A percentile compares a stretch with the other conserved stretches of the same genome.
These are phyloP conservation scores for Colletotrichum endophyticum DNA, from an alignment of 2,329 filamentous ascomycete genomes.

Conservation along the genomic window DNA sequence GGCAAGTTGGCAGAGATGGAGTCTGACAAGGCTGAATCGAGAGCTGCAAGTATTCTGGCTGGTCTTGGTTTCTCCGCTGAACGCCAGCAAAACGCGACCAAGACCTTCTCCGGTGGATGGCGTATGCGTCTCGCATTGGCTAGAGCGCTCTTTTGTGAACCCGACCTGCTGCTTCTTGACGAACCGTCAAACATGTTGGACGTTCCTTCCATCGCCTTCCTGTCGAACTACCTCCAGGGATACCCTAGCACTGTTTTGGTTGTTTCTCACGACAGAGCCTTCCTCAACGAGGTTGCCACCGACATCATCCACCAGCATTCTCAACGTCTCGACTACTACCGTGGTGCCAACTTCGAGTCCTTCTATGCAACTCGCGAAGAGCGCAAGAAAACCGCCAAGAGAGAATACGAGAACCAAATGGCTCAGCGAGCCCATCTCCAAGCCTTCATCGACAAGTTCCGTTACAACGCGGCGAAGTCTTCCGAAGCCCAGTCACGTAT, in stretches of 20 bases:
- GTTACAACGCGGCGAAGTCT: constrained; percentile 98
- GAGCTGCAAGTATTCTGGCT: constrained; percentile 93
- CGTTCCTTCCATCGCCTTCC: constrained; percentile 98
- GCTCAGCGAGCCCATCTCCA: constrained; percentile 90
- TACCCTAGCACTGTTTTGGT: constrained; percentile 96
- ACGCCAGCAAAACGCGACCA: constrained; percentile 89
- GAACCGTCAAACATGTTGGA: constrained; percentile 99
- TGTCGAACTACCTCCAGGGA: constrained; percentile 90
- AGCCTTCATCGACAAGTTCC: constrained; percentile 99
- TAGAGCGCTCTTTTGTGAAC: constrained; percentile 95
- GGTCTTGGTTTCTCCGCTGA: constrained; percentile 96
- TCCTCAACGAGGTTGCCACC: constrained; percentile 98
- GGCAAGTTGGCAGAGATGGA: constrained; percentile 96
- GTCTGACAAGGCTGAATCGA: constrained; percentile 95
- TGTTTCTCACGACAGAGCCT: constrained; percentile 98
- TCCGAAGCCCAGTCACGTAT: constrained; percentile 98
- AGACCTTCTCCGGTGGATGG: constrained; percentile 99
- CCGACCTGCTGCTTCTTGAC: constrained; percentile 92
- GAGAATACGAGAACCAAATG: constrained; percentile 99
- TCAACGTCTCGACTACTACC: constrained; percentile 97
- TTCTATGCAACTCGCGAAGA: constrained; percentile 99
- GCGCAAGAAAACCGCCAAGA: constrained; percentile 92
- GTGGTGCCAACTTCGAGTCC: constrained; percentile 93
- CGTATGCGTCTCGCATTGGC: constrained; percentile 96
- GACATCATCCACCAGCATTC: constrained; percentile 99